Conservation (phyloP, 108 stramenopile species). For the Asterionellopsis glacialis region DNA sequence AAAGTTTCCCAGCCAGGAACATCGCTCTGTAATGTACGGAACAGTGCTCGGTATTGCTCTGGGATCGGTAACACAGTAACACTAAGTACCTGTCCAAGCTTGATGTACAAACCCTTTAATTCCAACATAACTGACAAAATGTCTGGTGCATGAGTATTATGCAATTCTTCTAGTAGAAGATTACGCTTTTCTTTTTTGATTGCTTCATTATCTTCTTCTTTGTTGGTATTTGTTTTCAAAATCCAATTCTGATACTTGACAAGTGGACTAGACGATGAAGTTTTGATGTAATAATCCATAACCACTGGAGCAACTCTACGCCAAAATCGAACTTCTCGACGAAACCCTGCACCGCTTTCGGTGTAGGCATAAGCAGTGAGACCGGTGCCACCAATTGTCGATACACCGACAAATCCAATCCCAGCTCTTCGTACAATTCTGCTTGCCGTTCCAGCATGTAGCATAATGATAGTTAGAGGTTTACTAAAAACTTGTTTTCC, state of each 20-base stretch:
- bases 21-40: constrained; percentile 73
- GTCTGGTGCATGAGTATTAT: constrained; percentile 59
- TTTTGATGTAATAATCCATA: constrained; percentile 60
- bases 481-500: too few relatives aligned
- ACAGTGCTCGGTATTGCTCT: constrained; percentile 47
- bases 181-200: constrained; percentile 8
- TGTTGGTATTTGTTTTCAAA: neutral
- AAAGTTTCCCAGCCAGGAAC: constrained; percentile 74
- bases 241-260: constrained; percentile 34
- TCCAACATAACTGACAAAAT: constrained; percentile 63
- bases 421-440: too few relatives aligned
- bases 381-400: too few relatives aligned
- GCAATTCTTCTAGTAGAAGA: constrained; percentile 25
- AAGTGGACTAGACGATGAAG: constrained; percentile 37
- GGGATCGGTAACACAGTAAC: constrained; percentile 73
- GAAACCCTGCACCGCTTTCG: constrained; percentile 23
- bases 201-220: constrained; percentile 10
- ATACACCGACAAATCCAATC: too few relatives aligned
- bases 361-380: neutral
- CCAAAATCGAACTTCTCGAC: constrained; percentile 66
- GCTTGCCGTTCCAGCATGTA: too few relatives aligned
- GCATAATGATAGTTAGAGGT: too few relatives aligned
- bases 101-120: constrained; percentile 90
- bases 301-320: constrained; percentile 47
- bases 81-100: constrained; percentile 87